Evolutionary conservation across 2,329 filamentous ascomycete genomes (phyloP).

Genomic region (Penicillium sp.): DNA sequence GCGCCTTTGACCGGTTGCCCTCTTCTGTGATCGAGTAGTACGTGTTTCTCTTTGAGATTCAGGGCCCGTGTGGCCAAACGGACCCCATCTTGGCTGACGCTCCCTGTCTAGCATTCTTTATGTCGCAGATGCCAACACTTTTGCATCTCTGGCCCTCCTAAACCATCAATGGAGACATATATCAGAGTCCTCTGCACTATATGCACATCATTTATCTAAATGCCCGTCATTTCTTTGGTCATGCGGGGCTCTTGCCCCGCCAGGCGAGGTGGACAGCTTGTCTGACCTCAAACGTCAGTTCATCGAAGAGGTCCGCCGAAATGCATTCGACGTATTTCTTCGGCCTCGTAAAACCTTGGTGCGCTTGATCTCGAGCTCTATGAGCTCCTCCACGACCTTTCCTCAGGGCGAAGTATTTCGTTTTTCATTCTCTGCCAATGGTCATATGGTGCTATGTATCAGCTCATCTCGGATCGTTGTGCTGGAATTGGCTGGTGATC

Average conservation of each 20-base stretch:
- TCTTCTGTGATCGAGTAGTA: conserved; percentile 24
- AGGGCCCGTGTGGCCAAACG: not conserved
- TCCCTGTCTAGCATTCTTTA: conserved; percentile 45
- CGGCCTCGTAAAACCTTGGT: conserved; percentile 69
- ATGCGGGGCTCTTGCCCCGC: conserved; percentile 33
- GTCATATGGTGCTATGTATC: conserved; percentile 73
- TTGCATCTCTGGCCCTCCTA: conserved; percentile 48
- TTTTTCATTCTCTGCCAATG: conserved; percentile 74
- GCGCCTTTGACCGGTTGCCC: conserved; percentile 23
- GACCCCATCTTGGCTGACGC: not conserved
- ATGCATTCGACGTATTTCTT: conserved; percentile 73
- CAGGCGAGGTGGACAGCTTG: conserved; percentile 50
- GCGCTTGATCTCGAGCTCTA: conserved; percentile 78
- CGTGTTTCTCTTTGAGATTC: conserved; percentile 5
- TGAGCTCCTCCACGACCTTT: conserved; percentile 75
- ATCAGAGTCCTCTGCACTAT: conserved; percentile 46
- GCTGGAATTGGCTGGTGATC: conserved; percentile 63
- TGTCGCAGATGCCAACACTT: conserved; percentile 47
- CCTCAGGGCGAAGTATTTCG: conserved; percentile 84
- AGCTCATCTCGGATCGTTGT: conserved; percentile 84
- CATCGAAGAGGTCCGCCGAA: conserved; percentile 69
- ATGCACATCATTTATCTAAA: conserved; percentile 47
- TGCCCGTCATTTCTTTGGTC: conserved; percentile 44
- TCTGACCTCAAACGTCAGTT: conserved; percentile 65
- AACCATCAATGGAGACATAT: conserved; percentile 46